Conservation (phyloP, 2,329 filamentous ascomycete species). For the Stenocarpella maydis region DNA sequence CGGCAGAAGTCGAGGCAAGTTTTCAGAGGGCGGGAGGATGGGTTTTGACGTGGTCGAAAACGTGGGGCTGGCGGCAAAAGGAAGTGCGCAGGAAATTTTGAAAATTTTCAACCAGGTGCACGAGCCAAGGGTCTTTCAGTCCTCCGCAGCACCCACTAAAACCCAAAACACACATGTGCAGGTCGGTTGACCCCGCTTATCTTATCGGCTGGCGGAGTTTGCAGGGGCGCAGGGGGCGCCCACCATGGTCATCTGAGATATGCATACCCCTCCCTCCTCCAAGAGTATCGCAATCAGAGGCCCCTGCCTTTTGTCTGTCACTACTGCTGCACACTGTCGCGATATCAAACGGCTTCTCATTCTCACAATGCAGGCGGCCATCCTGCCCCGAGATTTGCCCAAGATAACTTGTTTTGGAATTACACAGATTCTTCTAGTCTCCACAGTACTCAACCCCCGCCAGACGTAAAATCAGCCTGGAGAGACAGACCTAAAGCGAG, state of each 20-base stretch:
- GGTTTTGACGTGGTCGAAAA: conserved; percentile 33
- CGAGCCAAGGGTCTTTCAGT: conserved; percentile 25
- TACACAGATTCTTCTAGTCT: background rate
- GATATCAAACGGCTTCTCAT: background rate
- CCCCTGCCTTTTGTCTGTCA: background rate
- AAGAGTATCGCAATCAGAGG: background rate
- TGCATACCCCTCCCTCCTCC: background rate
- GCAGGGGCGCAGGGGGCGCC: background rate
- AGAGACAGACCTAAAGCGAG: background rate
- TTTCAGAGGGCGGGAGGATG: conserved; percentile 30
- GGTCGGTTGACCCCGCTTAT: background rate
- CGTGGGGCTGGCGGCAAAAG: conserved; percentile 32
- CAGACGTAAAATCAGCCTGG: background rate
- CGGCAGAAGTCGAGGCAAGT: conserved; percentile 25
- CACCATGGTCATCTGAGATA: background rate
- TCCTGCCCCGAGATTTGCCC: background rate
- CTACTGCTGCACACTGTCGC: no score
- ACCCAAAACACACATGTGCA: no score
- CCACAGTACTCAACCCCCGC: background rate
- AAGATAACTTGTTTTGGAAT: background rate
- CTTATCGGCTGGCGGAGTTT: conserved; percentile 13
- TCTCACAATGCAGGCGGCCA: background rate
- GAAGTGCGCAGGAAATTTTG: conserved; percentile 32
- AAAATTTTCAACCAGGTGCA: conserved; percentile 33
- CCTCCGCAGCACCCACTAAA: background rate